Evolutionary conservation across 257 asterid species (phyloP), one percentile per base, ranked within the genome.

Genomic region (Solanum sparsipilum): DNA sequence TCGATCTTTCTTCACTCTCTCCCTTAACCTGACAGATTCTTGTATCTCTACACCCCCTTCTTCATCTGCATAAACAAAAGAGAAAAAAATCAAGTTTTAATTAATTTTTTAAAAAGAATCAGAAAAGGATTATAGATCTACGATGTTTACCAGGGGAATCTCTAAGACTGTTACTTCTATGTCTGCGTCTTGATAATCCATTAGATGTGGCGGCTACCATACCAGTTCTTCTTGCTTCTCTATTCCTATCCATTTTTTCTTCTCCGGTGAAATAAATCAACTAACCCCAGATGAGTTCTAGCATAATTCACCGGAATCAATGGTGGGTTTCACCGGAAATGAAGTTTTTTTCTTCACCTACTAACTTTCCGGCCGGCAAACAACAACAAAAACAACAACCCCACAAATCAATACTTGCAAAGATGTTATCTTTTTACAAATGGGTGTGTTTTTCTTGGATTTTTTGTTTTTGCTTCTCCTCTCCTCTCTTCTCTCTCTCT

Each of bases 1-100:
- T 87, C 98, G 95, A 91, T 97, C 98, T 84, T 95, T 97, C 98
- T 96, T 97, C 90, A 92, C 97, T 93, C 99, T 93, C 35, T 96
- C 99, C 67, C 99, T 93, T 52, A 95, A 91, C 84, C 98, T 91
- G 15, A 92, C 92, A 2, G 99, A 93, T 89, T 97, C 99, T 46
- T 94, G 98, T 44, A 96, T 87, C 92, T 96, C 99, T 52, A 91
- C 89, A 18, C 94, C 96, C 7, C 93, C 96, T 87, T 96, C 99
- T 91, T 97, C 99, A 87, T 96, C 99, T 97, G 98, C 94, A 90
- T 35, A 11, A 20, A 84, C 34, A 39, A 41, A 70, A 48, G 56
- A 46, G 58, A 13, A 5, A 90, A 58, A 32, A 82, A 13, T 9
- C 32, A 85, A 18, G 38, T 72, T 72, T 72, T 31, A 1, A 31